Evolutionary conservation across 371 early-diverging fungal genomes (phyloP), one percentile per base, ranked within the genome.

Genomic region (Smittium mucronatum): DNA sequence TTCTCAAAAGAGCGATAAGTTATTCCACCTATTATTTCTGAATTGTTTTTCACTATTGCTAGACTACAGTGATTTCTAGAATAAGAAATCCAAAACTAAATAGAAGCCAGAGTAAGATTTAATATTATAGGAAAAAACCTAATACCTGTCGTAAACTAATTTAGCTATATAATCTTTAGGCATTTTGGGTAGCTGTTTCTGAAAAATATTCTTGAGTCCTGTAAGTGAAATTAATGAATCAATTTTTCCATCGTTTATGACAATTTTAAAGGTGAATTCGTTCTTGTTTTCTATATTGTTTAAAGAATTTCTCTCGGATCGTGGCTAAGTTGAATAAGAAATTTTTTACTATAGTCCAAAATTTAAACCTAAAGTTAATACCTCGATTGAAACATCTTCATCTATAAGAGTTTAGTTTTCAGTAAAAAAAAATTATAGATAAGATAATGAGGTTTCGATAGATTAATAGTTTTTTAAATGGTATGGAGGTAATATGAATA

Each of bases 101-200:
- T 59, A 59, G 15, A n/a, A 16, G 15, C 8, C 31, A 63, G 35
- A 31, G 21, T 2, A 17, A 34, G 8, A 31, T 21, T 21, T 31
- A 36, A 28, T 26, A 26, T 21, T 31, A 36, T 21, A 64, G 8
- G 36, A 34, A 64, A 17, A 26, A 64, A 64, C 26, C 2, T 71
- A 70, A 60, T 84, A 90, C 85, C 84, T 72, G 75, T 99, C 98
- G 78, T 95, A 99, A 0, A 99, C 95, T 28, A 99, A 86, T 26
- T 97, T 84, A 0, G 95, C 88, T 71, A 99, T 99, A 74, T 99
- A 99, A 72, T 99, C 99, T 75, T 90, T 90, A 17, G 99, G 99
- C 99, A 99, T 99, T 70, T 97, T 98, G 16, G 99, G 99, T 64
- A 99, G 82, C 77, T 99, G 99, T 70, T 90, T 92, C 77, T 97